Base-by-base conservation (phyloP, 1,139 yeast genomes). In the Geotrichum restrictum region DNA sequence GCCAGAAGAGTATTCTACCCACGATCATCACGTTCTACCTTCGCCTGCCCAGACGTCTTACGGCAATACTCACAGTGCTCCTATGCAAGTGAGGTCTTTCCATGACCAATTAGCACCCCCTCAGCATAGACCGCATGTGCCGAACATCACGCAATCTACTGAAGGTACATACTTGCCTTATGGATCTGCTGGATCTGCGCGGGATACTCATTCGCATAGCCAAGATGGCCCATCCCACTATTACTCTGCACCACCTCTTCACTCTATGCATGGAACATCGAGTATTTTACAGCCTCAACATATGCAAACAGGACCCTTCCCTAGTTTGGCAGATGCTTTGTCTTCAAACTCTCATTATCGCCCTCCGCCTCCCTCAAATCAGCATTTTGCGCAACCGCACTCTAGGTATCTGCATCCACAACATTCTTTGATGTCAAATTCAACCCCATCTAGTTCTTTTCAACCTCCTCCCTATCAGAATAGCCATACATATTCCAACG, bases 361-460 rank as follows among this genome's bases (percentile, higher is more conserved):
- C 11, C 14, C 32, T 11, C 18, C 41, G n/a, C 36, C 34, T 32
- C 24, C 48, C 13, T 13, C 41, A 8, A 34, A 16, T 36, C 49
- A 45, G 29, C 36, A 18, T 11, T 3, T 14, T 8, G 19, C 29
- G 7, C 34, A 41, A 16, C 5, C n/a, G 6, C 41, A 45, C 27
- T 11, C 43, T 2, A 36, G 43, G n/a, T 45, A 45, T 7, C 22
- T 22, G 40, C 21, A 32, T 22, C 41, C 22, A 8, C 41, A 41
- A 19, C 29, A 29, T 22, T 31, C 45, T 4, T 19, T 41, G 18
- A 33, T 41, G 24, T 21, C 38, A 19, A 18, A 18, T 34, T 31
- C 48, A 5, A 14, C 21, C 14, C 34, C 39, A 7, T n/a, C 48
- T 4, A 14, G 24, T 8, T 18, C 48, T 3, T 37, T n/a, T 5